A percentile compares a stretch with the other conserved stretches of the same genome.
These are phyloP conservation scores for Podospora pseudoanserina DNA, from an alignment of 495 filamentous ascomycete genomes.

Conservation along the genomic window DNA sequence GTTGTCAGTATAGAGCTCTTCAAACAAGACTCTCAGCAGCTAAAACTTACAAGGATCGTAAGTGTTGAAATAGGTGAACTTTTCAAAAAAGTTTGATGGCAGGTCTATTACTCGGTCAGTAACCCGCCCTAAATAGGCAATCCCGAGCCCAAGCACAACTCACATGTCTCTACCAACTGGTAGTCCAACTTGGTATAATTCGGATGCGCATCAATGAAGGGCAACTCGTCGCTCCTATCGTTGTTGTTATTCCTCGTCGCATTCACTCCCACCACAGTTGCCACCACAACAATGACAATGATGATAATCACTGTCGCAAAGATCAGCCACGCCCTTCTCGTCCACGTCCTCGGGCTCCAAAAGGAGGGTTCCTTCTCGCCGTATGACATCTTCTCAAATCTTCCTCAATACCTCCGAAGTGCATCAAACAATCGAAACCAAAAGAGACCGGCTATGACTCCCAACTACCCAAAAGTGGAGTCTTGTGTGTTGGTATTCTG, in stretches of 20 bases:
- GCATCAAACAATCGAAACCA: not conserved
- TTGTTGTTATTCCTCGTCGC: conserved; percentile 41
- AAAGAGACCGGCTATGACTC: not conserved
- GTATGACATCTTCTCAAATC: not conserved
- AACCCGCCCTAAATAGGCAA: not conserved
- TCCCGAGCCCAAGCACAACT: conserved; percentile 9
- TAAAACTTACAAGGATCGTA: conserved; percentile 19
- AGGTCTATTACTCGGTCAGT: conserved; percentile 29
- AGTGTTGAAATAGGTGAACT: conserved; percentile 45
- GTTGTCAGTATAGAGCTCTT: too few species aligned
- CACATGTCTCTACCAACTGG: conserved; percentile 36
- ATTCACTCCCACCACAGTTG: conserved; percentile 53
- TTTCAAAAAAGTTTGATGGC: conserved; percentile 52
- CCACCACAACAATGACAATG: conserved; percentile 37
- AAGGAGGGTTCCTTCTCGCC: not conserved
- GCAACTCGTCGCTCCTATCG: conserved; percentile 6
- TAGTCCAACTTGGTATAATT: conserved; percentile 40
- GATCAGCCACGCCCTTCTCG: conserved; percentile 41
- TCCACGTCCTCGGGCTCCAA: conserved; percentile 42
- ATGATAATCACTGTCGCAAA: conserved; percentile 28
- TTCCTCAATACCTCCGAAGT: not conserved
- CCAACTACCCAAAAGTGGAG: not conserved
- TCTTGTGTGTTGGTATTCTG: not conserved
- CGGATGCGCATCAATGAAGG: conserved; percentile 27
- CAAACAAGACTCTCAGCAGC: too few species aligned